phyloP scores from a whole-genome alignment of 1,139 yeast genomes.

The Hansenula sp. region DNA sequence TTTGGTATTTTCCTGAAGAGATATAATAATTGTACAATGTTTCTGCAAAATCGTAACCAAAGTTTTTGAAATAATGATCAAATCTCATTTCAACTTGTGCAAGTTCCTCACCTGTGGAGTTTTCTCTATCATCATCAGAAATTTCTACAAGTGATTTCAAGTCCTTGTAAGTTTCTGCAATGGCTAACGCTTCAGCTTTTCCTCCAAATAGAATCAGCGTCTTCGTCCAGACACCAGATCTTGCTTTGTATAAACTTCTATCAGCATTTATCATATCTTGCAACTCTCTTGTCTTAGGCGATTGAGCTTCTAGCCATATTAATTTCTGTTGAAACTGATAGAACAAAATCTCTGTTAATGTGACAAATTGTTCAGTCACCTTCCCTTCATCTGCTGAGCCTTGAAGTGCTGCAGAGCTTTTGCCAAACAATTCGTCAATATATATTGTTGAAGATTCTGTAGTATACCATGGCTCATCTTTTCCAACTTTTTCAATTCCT shows the following conservation, averaged over 20 bases:
- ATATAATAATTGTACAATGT: slow-evolving; percentile 60
- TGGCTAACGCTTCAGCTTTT: slow-evolving; percentile 48
- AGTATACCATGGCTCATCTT: slow-evolving; percentile 32
- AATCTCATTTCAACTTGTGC: slow-evolving; percentile 33
- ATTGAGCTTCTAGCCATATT: slow-evolving; percentile 24
- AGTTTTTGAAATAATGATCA: slow-evolving; percentile 51
- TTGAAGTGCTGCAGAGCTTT: slow-evolving; percentile 17
- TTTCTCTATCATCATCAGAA: slow-evolving; percentile 48
- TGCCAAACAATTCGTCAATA: slow-evolving; percentile 26
- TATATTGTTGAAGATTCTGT: slow-evolving; percentile 9
- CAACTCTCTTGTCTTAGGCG: slow-evolving; percentile 21
- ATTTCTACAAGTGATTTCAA: slow-evolving; percentile 62
- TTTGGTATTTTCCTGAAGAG: slow-evolving; percentile 46
- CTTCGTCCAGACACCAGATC: slow-evolving; percentile 49
- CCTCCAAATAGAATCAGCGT: slow-evolving; percentile 45
- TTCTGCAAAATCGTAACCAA: slow-evolving; percentile 66
- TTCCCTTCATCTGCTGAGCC: slow-evolving; percentile 3
- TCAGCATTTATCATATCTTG: slow-evolving; percentile 16
- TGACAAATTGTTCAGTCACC: slow-evolving; percentile 21
- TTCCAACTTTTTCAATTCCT: slow-evolving; percentile 20
- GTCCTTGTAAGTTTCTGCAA: slow-evolving; percentile 67
- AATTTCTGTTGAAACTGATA: slow-evolving; percentile 29
- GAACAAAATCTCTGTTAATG: slow-evolving; percentile 29
- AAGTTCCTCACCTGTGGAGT: slow-evolving; percentile 28
- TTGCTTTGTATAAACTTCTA: slow-evolving; percentile 22